These are phyloP conservation scores for Phytophthora quininea DNA, from an alignment of 352 stramenopile genomes.

Conservation along the genomic window DNA sequence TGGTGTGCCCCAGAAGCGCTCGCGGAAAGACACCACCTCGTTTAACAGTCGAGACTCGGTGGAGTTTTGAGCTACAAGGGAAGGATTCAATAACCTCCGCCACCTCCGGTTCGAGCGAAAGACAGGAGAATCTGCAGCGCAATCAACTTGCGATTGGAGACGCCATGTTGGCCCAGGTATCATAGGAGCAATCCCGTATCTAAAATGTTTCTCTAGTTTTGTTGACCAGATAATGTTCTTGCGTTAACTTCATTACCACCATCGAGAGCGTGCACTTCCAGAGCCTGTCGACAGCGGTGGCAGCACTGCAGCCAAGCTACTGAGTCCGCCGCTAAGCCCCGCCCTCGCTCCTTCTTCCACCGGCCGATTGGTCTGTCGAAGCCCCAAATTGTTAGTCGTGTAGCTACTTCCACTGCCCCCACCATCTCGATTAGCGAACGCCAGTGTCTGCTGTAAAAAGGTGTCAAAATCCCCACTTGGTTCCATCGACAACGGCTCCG, in stretches of 20 bases:
- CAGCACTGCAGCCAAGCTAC: slow-evolving; percentile 10
- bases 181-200: slow-evolving; percentile 34
- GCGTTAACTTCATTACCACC: slow-evolving; percentile 33
- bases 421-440: slow-evolving; percentile 55
- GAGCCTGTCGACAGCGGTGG: slow-evolving; percentile 37
- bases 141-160: slow-evolving; percentile 5
- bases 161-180: slow-evolving; percentile 21
- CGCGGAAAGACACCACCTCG: slow-evolving; percentile 25
- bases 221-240: slow-evolving; percentile 11
- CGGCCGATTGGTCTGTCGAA: slow-evolving; percentile 54
- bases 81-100: background rate
- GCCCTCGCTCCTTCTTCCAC: slow-evolving; percentile 14
- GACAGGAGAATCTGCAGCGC: slow-evolving; percentile 7
- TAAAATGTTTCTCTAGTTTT: slow-evolving; percentile 40
- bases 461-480: slow-evolving; percentile 49
- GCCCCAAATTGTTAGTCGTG: slow-evolving; percentile 34
- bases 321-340: slow-evolving; percentile 16
- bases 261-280: slow-evolving; percentile 25
- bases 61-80: slow-evolving; percentile 55
- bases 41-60: slow-evolving; percentile 50
- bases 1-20: background rate
- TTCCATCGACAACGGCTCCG: slow-evolving; percentile 60
- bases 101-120: background rate
- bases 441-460: slow-evolving; percentile 70
- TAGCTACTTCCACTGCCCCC: slow-evolving; percentile 18